Conservation (phyloP, 2,329 filamentous ascomycete species). For the Fusarium robinianum region DNA sequence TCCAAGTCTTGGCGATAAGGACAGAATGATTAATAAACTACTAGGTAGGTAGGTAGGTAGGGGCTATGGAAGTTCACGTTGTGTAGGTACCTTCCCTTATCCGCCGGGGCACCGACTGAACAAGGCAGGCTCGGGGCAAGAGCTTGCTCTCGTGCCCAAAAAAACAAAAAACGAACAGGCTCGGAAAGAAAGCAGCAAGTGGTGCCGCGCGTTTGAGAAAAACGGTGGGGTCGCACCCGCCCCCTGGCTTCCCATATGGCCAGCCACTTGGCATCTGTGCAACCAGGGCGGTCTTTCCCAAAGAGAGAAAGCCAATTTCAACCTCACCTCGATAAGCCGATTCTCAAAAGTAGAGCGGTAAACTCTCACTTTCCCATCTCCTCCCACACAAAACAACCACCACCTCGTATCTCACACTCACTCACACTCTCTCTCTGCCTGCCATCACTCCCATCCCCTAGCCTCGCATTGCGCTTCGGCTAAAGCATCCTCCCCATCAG, state of each 20-base stretch:
- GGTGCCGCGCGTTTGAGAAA: conserved; percentile 2
- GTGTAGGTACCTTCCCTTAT: too few species aligned
- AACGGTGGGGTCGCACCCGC: conserved; percentile 21
- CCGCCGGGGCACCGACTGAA: too few species aligned
- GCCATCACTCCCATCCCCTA: too few species aligned
- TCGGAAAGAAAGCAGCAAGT: conserved; percentile 1
- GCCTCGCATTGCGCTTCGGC: conserved; percentile 5
- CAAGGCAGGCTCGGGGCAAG: too few species aligned
- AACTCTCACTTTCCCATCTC: not conserved
- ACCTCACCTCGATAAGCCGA: conserved; percentile 19
- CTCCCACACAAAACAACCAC: too few species aligned
- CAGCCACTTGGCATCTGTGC: conserved; percentile 11
- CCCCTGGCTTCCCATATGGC: conserved; percentile 7
- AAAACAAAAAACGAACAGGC: too few species aligned
- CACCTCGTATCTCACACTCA: not conserved
- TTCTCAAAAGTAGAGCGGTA: not conserved
- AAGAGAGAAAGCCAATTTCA: conserved; percentile 25
- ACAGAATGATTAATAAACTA: too few species aligned
- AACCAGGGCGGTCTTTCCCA: conserved; percentile 11
- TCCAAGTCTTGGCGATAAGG: too few species aligned
- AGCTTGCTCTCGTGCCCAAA: too few species aligned
- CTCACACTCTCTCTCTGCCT: not conserved
- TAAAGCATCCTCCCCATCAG: not conserved
- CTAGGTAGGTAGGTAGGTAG: too few species aligned
- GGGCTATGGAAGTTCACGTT: too few species aligned